Base-by-base conservation (phyloP, 2,329 filamentous ascomycete genomes). In the Ustilaginoidea virens region DNA sequence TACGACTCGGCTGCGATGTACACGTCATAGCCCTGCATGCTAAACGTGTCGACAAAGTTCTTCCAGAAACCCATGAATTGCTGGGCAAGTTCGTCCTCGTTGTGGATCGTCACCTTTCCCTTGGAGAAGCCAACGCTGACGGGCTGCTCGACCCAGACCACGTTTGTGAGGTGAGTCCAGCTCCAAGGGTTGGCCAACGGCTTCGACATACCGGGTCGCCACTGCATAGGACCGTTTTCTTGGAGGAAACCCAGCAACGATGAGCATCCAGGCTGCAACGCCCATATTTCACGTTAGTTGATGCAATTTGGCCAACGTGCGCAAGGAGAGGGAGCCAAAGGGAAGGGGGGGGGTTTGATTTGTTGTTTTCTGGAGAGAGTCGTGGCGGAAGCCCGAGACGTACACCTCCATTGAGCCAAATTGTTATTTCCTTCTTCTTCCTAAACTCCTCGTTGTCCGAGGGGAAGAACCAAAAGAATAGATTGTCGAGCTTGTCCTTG, bases 61-160 rank as follows among this genome's bases (percentile, higher is more conserved):
- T 76, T 74, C 63, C 74, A 85, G 54, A 83, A 90, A 28, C 76
- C 76, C 11, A 78, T 58, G 47, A 87, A 83, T 39, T 86, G 68
- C n/a, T 56, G 51, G 0, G 77, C 76, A 2, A 78, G 61, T 38
- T 83, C 77, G 17, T 70, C 64, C 38, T 82, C 73, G 39, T 65
- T 68, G 4, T 59, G 70, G 7, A 76, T 76, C 0, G 66, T 78
- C 4, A 71, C 60, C 1, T 53, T 66, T 10, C 79, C 79, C 19
- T 69, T 63, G 0, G 72, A 68, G 47, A 80, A 86, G 10, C 80
- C 80, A 0, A 77, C 79, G 17, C 63, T 63, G 8, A 71, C 54
- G 5, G 71, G 74, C 45, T 80, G 75, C 41, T 81, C 79, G 7
- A 80, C 63, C 69, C 74, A 90, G 26, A 90, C 57, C 42, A 86